These are phyloP conservation scores for Exophiala spinifera DNA, from an alignment of 2,329 filamentous ascomycete species.

Conservation along the genomic window DNA sequence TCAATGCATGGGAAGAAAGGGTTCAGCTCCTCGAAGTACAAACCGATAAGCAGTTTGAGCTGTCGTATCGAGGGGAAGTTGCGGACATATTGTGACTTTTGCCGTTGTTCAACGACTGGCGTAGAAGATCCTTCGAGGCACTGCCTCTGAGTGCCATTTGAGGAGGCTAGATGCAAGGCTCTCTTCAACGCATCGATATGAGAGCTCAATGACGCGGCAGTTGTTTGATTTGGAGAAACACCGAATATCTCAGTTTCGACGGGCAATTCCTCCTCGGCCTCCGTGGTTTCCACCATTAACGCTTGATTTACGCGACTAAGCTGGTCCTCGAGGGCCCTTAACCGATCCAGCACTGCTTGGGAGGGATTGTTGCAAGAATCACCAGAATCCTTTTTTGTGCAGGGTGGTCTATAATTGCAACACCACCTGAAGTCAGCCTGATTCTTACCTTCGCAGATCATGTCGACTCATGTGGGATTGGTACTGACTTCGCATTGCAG, in stretches of 20 bases:
- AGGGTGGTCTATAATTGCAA: neutral
- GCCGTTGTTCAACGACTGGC: neutral
- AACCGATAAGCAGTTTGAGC: constrained; percentile 1
- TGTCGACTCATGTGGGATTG: neutral
- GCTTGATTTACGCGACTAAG: constrained; percentile 1
- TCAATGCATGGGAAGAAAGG: constrained; percentile 2
- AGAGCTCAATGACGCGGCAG: constrained; percentile 2
- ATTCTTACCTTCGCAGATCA: neutral
- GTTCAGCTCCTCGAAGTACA: constrained; percentile 4
- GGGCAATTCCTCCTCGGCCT: neutral
- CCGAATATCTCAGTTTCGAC: constrained; percentile 2
- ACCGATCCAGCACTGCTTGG: constrained; percentile 1
- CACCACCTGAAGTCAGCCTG: neutral
- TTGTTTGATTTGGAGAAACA: neutral
- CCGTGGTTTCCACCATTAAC: neutral
- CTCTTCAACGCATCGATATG: constrained; percentile 10
- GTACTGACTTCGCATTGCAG: too few species aligned
- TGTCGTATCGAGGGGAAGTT: neutral
- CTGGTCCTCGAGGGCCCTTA: constrained; percentile 2
- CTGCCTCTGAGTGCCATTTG: neutral
- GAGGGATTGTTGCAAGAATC: neutral
- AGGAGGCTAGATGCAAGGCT: neutral
- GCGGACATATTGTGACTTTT: constrained; percentile 2
- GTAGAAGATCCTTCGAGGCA: neutral
- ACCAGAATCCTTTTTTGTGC: too few species aligned